Conservation (phyloP, 2,329 filamentous ascomycete genomes). For the Colletotrichum gigasporum region DNA sequence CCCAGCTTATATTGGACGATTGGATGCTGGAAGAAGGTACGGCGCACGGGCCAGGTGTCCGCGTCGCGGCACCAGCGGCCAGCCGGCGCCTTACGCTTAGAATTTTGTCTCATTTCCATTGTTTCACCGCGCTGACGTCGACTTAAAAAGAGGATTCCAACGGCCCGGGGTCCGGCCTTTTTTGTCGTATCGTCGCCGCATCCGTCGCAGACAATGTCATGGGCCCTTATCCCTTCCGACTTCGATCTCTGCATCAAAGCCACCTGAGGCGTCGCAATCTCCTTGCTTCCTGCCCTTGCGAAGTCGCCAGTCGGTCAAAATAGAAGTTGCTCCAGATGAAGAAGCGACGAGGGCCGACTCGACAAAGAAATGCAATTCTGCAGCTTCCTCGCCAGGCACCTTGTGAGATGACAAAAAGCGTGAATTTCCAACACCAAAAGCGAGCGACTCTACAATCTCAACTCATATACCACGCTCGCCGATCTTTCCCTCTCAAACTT, state of each 20-base stretch:
- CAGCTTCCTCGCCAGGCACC: constrained; percentile 6
- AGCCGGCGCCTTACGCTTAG: background rate
- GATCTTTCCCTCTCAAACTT: background rate
- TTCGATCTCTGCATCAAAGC: background rate
- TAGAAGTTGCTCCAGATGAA: constrained; percentile 22
- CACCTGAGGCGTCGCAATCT: background rate
- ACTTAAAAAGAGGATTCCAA: constrained; percentile 7
- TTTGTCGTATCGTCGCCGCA: constrained; percentile 8
- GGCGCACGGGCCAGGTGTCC: background rate
- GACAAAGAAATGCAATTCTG: constrained; percentile 22
- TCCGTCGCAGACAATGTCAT: constrained; percentile 19
- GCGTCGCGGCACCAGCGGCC: background rate
- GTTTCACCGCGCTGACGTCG: constrained; percentile 15
- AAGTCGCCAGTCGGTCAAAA: constrained; percentile 2
- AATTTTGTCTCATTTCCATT: constrained; percentile 5
- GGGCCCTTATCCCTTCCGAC: background rate
- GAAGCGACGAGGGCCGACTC: constrained; percentile 13
- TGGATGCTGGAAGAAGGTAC: background rate
- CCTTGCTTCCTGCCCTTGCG: constrained; percentile 13
- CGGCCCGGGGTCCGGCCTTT: too few relatives aligned
- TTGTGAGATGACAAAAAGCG: constrained; percentile 26
- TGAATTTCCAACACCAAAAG: background rate
- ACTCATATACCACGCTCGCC: background rate
- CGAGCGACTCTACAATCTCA: background rate
- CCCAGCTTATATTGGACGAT: background rate